phyloP scores from a whole-genome alignment of 2,329 filamentous ascomycete genomes.

The Colletotrichum echinochloae region DNA sequence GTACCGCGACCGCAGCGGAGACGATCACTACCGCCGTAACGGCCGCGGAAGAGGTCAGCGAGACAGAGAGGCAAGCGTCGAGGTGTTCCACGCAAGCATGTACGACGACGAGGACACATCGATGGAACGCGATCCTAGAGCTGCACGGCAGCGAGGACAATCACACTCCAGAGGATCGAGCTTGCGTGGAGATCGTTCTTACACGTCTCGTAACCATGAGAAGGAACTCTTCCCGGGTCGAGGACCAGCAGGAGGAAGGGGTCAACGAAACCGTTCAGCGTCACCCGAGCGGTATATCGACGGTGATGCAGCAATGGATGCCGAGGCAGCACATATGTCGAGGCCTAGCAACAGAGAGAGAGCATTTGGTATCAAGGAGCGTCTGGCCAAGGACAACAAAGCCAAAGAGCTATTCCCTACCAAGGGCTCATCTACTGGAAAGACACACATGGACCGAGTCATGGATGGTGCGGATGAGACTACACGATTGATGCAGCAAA shows the following conservation, averaged over 20 bases:
- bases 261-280: constrained; percentile 61
- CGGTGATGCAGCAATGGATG: constrained; percentile 55
- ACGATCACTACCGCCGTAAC: constrained; percentile 50
- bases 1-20: constrained; percentile 70
- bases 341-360: constrained; percentile 50
- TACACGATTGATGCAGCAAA: constrained; percentile 44
- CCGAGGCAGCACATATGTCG: constrained; percentile 41
- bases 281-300: constrained; percentile 61
- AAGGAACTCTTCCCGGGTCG: constrained; percentile 74
- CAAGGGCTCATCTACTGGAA: constrained; percentile 48
- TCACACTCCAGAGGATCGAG: constrained; percentile 42
- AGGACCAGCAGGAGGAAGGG: constrained; percentile 42
- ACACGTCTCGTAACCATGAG: constrained; percentile 56
- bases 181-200: constrained; percentile 46
- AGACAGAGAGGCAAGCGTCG: constrained; percentile 58
- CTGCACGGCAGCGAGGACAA: constrained; percentile 51
- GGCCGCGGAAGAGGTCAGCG: constrained; percentile 58
- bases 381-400: constrained; percentile 48
- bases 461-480: constrained; percentile 42
- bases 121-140: constrained; percentile 44
- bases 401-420: constrained; percentile 56
- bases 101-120: constrained; percentile 72
- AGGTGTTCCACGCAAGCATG: constrained; percentile 79
- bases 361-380: constrained; percentile 51
- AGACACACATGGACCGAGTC: constrained; percentile 52